Base-by-base conservation (phyloP, 176 grass and related monocot species). In the Paspalum notatum region DNA sequence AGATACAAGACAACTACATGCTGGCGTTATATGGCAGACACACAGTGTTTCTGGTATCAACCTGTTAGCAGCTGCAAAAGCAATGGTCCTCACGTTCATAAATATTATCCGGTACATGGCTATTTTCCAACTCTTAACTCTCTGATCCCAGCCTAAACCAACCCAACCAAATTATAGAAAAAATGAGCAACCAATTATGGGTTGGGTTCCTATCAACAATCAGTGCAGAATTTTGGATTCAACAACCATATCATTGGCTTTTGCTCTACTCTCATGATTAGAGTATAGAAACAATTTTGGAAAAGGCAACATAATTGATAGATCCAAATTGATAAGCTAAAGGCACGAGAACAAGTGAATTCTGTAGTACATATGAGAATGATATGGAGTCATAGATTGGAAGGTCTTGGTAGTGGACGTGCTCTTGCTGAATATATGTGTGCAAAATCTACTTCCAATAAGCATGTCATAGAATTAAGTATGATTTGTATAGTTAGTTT, bases 21-120 rank as follows among this genome's bases (percentile, higher is more conserved):
- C 61, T 86, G 66, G 51, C 73, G 78, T 72, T 47, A 74, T 61
- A 85, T 82, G 74, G 61, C 66, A 78, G 41, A 57, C 48, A 3
- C 78, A 62, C 32, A 45, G 51, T 57, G 66, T 44, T 82, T 52
- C 64, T 74, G 59, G 72, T 26, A 66, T 62, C 48, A 85, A 51
- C 77, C 66, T 52, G 20, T 42, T 80, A 25, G 11, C 13, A 82
- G 73, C 67, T 74, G 59, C 49, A 72, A 82, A 83, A 59, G 72
- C 58, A 85, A 77, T 82, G 78, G 83, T 86, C 79, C 83, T 62
- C 12, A 10, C 13, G 5, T 78, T 79, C 79, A 90, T 86, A 68
- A 86, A 68, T 74, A 78, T 42, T 90, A 38, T 86, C 53, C 9
- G 14, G 51, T 90, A 85, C 62, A 55, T 38, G 10, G 22, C 24